Evolutionary conservation across 2,329 filamentous ascomycete species (phyloP), one percentile per base, ranked within the genome.

Genomic region (Fonsecaea erecta): DNA sequence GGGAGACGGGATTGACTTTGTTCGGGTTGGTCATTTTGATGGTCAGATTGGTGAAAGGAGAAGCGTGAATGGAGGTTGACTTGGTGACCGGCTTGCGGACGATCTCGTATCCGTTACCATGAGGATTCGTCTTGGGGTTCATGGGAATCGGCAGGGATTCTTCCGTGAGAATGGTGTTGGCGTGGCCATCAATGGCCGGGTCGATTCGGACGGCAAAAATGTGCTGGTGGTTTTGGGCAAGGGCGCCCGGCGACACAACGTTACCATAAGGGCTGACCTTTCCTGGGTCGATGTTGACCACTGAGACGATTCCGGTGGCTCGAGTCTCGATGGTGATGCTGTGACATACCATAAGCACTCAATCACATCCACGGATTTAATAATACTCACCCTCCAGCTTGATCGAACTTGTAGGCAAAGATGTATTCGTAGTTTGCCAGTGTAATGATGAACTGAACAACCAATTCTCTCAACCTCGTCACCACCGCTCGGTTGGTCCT

Each of bases 341-440:
- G 35, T 21, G 53, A 11, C 3, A 28, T 12, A 53, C 12, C 30
- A 59, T 62, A n/a, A 60, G 57, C 35, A 54, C 12, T 21, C 43
- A 24, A 11, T n/a, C 7, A 52, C 21, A 37, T n/a, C 30, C 46
- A 18, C 9, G 18, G 4, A 16, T 6, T 2, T 5, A 6, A 14
- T 43, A 2, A 16, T n/a, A 67, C 65, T 58, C 55, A 68, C 18
- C 84, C 86, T 11, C 85, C 88, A 0, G 85, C 82, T 54, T 87
- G 86, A 71, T 88, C 84, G 65, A 90, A 86, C 67, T 86, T 84
- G 75, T 83, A 89, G 1, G 84, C 82, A 64, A 90, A 85, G 37
- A 89, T 83, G 71, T 90, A 90, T 72, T 90, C 88, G 77, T 90
- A 90, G 76, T 90, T 90, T 18, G 85, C 85, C 1, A 90, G 81